These are phyloP conservation scores for Cyberlindnera euphorbiiphila DNA, from an alignment of 805 yeast genomes.

Conservation along the genomic window DNA sequence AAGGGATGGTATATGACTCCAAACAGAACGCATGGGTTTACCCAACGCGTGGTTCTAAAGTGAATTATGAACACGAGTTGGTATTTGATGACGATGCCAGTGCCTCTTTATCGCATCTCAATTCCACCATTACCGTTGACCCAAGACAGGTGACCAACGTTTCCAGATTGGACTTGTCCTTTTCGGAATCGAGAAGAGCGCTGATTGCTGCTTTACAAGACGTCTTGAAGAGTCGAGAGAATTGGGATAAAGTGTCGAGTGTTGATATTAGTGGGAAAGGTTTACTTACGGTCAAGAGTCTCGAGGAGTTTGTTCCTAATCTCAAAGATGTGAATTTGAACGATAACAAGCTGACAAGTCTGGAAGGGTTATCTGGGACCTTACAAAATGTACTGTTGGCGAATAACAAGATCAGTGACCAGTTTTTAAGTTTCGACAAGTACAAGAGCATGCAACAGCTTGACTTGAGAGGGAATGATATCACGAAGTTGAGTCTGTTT, in stretches of 20 bases:
- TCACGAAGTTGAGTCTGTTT: constrained; percentile 32
- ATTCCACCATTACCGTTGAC: constrained; percentile 12
- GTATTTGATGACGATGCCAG: constrained; percentile 9
- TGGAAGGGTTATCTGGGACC: constrained; percentile 24
- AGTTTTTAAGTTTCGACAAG: constrained; percentile 18
- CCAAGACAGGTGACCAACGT: constrained; percentile 35
- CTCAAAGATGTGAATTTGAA: constrained; percentile 14
- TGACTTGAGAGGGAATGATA: constrained; percentile 38
- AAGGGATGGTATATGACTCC: constrained; percentile 23
- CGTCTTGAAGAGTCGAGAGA: constrained; percentile 29
- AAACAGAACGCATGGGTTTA: constrained; percentile 20
- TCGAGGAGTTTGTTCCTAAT: constrained; percentile 40
- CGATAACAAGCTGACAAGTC: constrained; percentile 19
- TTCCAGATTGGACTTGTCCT: constrained; percentile 42
- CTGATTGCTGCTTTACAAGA: constrained; percentile 42
- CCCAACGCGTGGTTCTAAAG: constrained; percentile 1
- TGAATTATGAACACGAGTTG: constrained; percentile 7
- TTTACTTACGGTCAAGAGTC: constrained; percentile 37
- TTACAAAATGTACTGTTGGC: constrained; percentile 14
- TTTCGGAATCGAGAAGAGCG: constrained; percentile 39
- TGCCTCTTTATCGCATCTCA: background rate
- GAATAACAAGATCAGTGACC: constrained; percentile 21
- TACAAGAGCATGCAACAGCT: constrained; percentile 27
- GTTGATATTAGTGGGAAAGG: constrained; percentile 33
- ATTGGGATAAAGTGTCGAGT: constrained; percentile 39